Percentiles rank a stretch among this genome's conserved stretches.
Evolutionary conservation across 2,329 filamentous ascomycete genomes (phyloP).

Genomic region (Calonectria leucothoes): DNA sequence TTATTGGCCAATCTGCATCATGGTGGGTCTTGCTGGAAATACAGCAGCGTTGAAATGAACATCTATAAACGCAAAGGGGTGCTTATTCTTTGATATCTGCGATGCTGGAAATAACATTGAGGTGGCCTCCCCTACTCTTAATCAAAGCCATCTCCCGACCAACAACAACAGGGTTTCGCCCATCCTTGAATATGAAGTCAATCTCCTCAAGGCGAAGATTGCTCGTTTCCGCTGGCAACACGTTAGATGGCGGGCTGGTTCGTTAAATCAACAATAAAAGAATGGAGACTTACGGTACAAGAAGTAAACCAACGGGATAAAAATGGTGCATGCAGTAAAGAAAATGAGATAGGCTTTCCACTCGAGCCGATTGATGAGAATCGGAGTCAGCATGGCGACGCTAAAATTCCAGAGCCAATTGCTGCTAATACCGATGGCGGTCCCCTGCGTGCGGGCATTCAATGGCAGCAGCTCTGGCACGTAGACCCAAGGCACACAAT

Average conservation of each 20-base stretch:
- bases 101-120: neutral
- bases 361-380: neutral
- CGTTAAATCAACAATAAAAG: neutral
- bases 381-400: neutral
- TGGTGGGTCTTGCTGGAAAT: too few species aligned
- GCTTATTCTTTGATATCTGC: neutral
- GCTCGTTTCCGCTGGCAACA: neutral
- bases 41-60: too few species aligned
- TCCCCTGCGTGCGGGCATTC: neutral
- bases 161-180: neutral
- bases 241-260: neutral
- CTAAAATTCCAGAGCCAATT: neutral
- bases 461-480: neutral
- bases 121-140: neutral
- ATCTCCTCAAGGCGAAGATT: neutral
- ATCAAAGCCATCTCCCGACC: neutral
- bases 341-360: neutral
- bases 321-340: neutral
- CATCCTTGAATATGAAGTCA: neutral
- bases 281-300: neutral
- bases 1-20: neutral
- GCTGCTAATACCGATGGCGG: neutral
- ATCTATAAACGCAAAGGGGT: too few species aligned
- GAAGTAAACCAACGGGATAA: neutral
- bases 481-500: neutral